A percentile compares a stretch with the other conserved stretches of the same genome.
Conservation (phyloP, 495 filamentous ascomycete species). For the Hyaloscypha hepaticicola region DNA sequence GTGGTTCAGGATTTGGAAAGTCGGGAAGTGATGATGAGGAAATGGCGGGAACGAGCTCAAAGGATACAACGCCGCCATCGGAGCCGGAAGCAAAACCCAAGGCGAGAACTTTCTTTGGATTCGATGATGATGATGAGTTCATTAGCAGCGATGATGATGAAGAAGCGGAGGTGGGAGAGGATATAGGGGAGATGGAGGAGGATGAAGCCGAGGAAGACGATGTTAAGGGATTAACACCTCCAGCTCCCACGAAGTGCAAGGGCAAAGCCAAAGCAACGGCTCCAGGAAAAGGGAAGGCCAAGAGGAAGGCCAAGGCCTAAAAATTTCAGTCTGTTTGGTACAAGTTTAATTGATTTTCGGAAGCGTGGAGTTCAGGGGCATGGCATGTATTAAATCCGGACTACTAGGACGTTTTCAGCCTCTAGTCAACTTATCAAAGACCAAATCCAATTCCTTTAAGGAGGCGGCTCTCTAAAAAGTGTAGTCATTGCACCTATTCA, state of each 20-base stretch:
- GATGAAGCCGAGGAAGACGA: conserved; percentile 19
- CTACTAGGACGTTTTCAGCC: too few species aligned
- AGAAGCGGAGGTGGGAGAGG: conserved; percentile 38
- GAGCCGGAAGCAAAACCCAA: conserved; percentile 47
- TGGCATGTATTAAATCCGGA: not conserved
- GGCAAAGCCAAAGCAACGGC: conserved; percentile 24
- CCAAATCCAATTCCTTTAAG: too few species aligned
- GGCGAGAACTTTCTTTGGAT: conserved; percentile 68
- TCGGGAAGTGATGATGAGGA: conserved; percentile 50
- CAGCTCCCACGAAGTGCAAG: conserved; percentile 28
- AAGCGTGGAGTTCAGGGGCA: conserved; percentile 22
- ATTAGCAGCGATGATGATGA: conserved; percentile 77
- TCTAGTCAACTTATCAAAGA: too few species aligned
- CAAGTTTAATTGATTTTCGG: not conserved
- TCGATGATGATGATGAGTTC: conserved; percentile 89
- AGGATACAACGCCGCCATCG: conserved; percentile 34
- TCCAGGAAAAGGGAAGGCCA: conserved; percentile 30
- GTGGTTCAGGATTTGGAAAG: conserved; percentile 28
- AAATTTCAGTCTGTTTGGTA: not conserved
- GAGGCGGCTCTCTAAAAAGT: too few species aligned
- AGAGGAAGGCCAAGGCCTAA: conserved; percentile 28
- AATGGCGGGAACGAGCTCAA: conserved; percentile 37
- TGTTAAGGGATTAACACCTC: conserved; percentile 15
- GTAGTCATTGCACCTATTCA: too few species aligned
- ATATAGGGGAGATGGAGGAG: conserved; percentile 40